Conservation (phyloP, 441 rosid genomes). For the Daphne laureola region DNA sequence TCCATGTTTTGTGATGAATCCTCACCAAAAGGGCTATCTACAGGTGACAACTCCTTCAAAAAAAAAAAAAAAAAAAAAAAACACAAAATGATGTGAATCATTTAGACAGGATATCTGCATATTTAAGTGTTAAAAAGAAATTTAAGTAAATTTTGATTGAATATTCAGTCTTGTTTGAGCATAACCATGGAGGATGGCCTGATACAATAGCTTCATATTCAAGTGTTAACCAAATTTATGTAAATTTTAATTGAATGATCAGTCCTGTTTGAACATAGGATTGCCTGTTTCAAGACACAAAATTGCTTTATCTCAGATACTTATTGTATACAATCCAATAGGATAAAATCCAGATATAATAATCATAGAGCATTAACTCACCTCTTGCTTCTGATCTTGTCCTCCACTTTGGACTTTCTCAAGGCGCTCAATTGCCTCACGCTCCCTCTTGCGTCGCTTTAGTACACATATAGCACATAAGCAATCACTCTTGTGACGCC, state of each 20-base stretch:
- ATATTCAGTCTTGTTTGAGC: not conserved
- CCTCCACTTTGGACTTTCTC: slow-evolving; percentile 49
- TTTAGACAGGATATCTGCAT: not conserved
- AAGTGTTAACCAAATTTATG: too few species aligned
- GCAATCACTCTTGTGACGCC: slow-evolving; percentile 92
- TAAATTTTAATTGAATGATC: not conserved
- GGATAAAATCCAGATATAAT: not conserved
- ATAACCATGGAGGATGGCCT: not conserved
- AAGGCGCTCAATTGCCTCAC: slow-evolving; percentile 60
- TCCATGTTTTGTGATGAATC: slow-evolving; percentile 65
- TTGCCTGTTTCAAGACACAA: too few species aligned
- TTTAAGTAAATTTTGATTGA: too few species aligned
- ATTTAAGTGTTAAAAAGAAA: too few species aligned
- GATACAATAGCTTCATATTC: not conserved
- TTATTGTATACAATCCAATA: too few species aligned
- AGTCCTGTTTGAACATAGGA: not conserved
- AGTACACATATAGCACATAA: slow-evolving; percentile 90
- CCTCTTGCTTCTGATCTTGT: slow-evolving; percentile 60
- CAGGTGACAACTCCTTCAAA: slow-evolving; percentile 52
- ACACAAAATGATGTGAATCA: not conserved
- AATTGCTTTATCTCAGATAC: too few species aligned
- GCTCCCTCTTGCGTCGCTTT: slow-evolving; percentile 89
- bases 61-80: slow-evolving; percentile 1
- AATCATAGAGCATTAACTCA: slow-evolving; percentile 12
- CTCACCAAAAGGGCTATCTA: slow-evolving; percentile 59